These are phyloP conservation scores for Panicum hallii DNA, from an alignment of 202 grass and related monocot genomes.

Conservation along the genomic window DNA sequence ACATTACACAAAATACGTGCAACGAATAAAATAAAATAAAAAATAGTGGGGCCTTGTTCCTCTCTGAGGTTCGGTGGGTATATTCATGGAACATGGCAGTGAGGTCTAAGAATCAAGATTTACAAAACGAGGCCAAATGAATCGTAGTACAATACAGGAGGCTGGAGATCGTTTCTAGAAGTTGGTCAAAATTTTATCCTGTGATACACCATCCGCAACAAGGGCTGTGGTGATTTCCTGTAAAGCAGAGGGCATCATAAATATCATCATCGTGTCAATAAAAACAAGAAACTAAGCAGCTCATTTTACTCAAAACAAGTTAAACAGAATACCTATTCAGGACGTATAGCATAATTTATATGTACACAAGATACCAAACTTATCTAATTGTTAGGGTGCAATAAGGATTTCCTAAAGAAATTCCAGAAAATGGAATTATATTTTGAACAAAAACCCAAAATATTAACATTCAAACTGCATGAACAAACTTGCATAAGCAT, in stretches of 20 bases:
- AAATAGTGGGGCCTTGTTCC: background rate
- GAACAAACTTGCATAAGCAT: conserved; percentile 1
- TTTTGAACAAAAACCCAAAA: background rate
- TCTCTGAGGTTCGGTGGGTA: background rate
- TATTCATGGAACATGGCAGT: background rate
- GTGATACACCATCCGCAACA: conserved; percentile 71
- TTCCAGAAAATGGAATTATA: background rate
- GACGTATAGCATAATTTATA: background rate
- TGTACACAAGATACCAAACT: background rate
- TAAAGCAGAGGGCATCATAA: conserved; percentile 29
- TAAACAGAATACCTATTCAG: background rate
- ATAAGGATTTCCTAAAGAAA: background rate
- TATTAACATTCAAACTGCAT: background rate
- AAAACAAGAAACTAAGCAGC: background rate
- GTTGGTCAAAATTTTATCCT: conserved; percentile 86
- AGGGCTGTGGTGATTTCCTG: conserved; percentile 72
- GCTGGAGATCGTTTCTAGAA: conserved; percentile 48
- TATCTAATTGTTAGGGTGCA: background rate
- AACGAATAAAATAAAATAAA: too few relatives aligned
- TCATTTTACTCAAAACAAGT: background rate
- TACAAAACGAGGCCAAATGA: conserved; percentile 26
- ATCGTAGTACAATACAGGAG: conserved; percentile 8
- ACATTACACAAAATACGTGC: background rate
- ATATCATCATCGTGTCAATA: background rate
- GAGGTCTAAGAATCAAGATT: conserved; percentile 16